A percentile compares a stretch with the other conserved stretches of the same genome.
phyloP scores from a whole-genome alignment of 768 basidiomycete genomes.

The Trametes villosa region DNA sequence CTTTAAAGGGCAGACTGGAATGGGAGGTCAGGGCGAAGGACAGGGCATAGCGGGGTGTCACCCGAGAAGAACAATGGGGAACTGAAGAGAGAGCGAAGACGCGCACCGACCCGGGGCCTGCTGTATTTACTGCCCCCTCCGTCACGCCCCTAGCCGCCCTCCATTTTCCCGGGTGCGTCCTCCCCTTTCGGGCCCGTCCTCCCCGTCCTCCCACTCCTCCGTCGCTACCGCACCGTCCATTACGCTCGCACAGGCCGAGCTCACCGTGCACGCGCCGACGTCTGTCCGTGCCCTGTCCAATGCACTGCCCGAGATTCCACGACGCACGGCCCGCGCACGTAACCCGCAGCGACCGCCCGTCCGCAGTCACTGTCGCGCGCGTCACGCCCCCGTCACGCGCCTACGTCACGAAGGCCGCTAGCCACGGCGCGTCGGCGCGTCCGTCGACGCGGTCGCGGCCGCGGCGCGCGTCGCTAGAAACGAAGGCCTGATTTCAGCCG shows the following conservation, averaged over 20 bases:
- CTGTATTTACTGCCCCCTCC: constrained; percentile 2
- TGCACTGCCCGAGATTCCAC: not conserved
- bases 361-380: not conserved
- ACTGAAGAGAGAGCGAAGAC: constrained; percentile 17
- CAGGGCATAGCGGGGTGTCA: constrained; percentile 26
- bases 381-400: constrained; percentile 11
- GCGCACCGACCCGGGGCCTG: not conserved
- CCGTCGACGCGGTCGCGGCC: too few species aligned
- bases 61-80: constrained; percentile 29
- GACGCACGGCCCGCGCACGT: not conserved
- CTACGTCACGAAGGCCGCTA: constrained; percentile 6
- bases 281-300: not conserved
- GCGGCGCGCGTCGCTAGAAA: constrained; percentile 4
- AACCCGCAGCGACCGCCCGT: not conserved
- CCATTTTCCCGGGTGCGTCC: not conserved
- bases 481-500: constrained; percentile 3
- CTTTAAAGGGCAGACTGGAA: constrained; percentile 34
- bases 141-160: constrained; percentile 10
- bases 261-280: not conserved
- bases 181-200: not conserved
- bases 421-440: not conserved
- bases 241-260: not conserved
- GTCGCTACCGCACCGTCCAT: not conserved
- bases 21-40: constrained; percentile 23
- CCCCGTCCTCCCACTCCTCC: not conserved